Evolutionary conservation across 2,329 filamentous ascomycete species (phyloP).

Genomic region (Mycocentrospora acerina): DNA sequence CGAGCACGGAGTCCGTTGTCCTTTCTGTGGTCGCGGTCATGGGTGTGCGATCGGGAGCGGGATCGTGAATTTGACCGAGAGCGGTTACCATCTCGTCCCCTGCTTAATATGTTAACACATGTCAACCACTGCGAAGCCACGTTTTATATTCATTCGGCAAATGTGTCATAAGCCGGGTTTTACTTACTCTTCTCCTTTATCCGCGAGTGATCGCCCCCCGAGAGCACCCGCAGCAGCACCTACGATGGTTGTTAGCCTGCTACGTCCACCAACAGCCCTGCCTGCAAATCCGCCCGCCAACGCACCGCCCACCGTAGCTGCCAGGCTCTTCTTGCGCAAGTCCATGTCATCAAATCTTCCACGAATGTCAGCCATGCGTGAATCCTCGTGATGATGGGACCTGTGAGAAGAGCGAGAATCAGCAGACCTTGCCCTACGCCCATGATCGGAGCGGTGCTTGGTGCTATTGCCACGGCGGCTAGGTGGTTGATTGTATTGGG

Average conservation of each 20-base stretch:
- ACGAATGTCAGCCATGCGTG: conserved; percentile 34
- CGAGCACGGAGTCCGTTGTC: conserved; percentile 24
- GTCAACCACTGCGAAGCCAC: too few relatives aligned
- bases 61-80: conserved; percentile 21
- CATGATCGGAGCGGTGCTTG: conserved; percentile 25
- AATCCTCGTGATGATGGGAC: conserved; percentile 32
- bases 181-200: conserved; percentile 17
- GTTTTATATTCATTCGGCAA: too few relatives aligned
- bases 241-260: conserved; percentile 40
- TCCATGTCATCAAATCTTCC: conserved; percentile 40
- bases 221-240: conserved; percentile 40
- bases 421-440: conserved; percentile 41
- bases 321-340: conserved; percentile 33
- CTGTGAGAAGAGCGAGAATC: conserved; percentile 37
- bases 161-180: background rate
- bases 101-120: conserved; percentile 4
- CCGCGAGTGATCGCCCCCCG: conserved; percentile 29
- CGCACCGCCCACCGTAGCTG: conserved; percentile 42
- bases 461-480: conserved; percentile 32
- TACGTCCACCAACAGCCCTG: conserved; percentile 29
- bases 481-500: conserved; percentile 26
- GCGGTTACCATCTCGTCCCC: conserved; percentile 20
- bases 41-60: conserved; percentile 14
- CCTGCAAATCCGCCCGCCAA: conserved; percentile 41
- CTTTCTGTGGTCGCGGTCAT: conserved; percentile 9